phyloP scores from a whole-genome alignment of 768 basidiomycete species.

The Trametes cingulata region DNA sequence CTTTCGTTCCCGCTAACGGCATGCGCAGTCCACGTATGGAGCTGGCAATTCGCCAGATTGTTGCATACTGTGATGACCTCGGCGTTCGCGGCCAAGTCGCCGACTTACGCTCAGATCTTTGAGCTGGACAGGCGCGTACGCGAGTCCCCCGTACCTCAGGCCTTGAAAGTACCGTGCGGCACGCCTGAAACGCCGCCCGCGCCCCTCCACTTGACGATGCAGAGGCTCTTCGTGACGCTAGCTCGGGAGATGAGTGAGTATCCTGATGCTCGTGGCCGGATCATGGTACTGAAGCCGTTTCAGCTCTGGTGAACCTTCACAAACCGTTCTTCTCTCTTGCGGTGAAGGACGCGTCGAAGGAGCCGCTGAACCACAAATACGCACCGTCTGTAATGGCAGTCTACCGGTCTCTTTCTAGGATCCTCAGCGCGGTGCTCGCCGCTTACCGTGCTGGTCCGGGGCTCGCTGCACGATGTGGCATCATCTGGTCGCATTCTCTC shows the following conservation, averaged over 20 bases:
- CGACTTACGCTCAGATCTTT: slow-evolving; percentile 46
- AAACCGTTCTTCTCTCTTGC: slow-evolving; percentile 69
- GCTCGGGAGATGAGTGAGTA: slow-evolving; percentile 31
- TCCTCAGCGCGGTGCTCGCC: slow-evolving; percentile 50
- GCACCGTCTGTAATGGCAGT: slow-evolving; percentile 69
- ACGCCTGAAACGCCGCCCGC: neutral
- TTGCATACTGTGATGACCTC: slow-evolving; percentile 51
- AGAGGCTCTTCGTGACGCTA: slow-evolving; percentile 26
- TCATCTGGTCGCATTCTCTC: slow-evolving; percentile 68
- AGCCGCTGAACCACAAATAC: slow-evolving; percentile 61
- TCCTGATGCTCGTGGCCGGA: slow-evolving; percentile 3
- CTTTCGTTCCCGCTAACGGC: neutral
- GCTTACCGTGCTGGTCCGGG: slow-evolving; percentile 44
- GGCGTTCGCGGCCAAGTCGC: slow-evolving; percentile 44
- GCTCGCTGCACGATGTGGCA: slow-evolving; percentile 45
- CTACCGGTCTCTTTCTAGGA: slow-evolving; percentile 70
- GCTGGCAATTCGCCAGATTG: slow-evolving; percentile 54
- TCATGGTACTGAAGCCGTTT: neutral
- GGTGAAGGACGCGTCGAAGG: slow-evolving; percentile 56
- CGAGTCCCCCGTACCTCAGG: slow-evolving; percentile 45
- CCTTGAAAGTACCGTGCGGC: slow-evolving; percentile 38
- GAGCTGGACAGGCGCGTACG: slow-evolving; percentile 54
- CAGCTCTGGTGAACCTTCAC: slow-evolving; percentile 66
- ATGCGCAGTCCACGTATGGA: slow-evolving; percentile 54
- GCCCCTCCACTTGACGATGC: slow-evolving; percentile 17